Percentiles rank a stretch among this genome's conserved stretches.
These are phyloP conservation scores for Verbena officinalis DNA, from an alignment of 257 asterid species.

Conservation along the genomic window DNA sequence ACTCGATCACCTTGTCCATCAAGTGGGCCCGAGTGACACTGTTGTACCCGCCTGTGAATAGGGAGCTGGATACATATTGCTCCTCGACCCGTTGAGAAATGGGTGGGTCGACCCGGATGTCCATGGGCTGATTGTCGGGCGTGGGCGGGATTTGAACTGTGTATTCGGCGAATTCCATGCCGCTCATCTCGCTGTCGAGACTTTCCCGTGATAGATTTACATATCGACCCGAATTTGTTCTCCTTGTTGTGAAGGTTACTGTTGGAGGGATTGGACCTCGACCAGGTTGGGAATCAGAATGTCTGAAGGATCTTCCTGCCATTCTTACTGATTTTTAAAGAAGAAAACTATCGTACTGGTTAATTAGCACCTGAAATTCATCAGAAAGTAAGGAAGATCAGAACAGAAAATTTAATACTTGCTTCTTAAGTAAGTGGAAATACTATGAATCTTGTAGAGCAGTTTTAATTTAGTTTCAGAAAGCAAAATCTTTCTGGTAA, in stretches of 20 bases:
- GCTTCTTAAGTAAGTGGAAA: background rate
- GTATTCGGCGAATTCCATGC: conserved; percentile 66
- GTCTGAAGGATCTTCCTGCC: conserved; percentile 71
- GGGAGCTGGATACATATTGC: conserved; percentile 80
- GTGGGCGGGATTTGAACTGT: conserved; percentile 92
- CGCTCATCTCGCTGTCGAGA: conserved; percentile 86
- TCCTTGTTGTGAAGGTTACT: conserved; percentile 74
- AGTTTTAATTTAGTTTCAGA: background rate
- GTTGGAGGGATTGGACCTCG: conserved; percentile 46
- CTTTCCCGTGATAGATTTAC: conserved; percentile 84
- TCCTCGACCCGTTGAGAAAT: conserved; percentile 89
- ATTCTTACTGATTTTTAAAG: conserved; percentile 41
- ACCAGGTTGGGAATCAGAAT: conserved; percentile 46
- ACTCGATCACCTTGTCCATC: conserved; percentile 96
- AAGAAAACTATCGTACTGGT: conserved; percentile 19
- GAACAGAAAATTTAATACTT: conserved; percentile 13
- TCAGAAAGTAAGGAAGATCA: conserved; percentile 2
- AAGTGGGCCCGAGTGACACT: conserved; percentile 87
- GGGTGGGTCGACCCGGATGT: conserved; percentile 52
- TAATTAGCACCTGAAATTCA: conserved; percentile 46
- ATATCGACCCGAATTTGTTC: conserved; percentile 86
- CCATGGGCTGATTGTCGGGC: conserved; percentile 96
- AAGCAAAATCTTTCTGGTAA: background rate
- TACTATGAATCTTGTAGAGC: background rate
- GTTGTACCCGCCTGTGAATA: conserved; percentile 88